These are phyloP conservation scores for Penicillium aurantiogriseum DNA, from an alignment of 2,329 filamentous ascomycete genomes.

Conservation along the genomic window DNA sequence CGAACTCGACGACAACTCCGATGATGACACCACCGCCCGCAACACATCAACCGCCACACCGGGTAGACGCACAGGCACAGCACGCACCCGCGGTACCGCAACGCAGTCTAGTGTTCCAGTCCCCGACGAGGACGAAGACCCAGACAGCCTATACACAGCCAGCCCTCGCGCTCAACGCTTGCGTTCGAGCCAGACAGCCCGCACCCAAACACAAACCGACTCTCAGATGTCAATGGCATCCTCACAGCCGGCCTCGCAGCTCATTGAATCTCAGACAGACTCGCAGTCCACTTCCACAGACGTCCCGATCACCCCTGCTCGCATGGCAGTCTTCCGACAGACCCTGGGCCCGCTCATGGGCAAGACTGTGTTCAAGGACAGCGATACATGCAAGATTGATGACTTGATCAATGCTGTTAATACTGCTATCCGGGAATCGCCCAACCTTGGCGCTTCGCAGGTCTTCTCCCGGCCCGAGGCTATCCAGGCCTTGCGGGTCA, in stretches of 20 bases:
- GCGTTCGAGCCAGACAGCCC: slow-evolving; percentile 41
- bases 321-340: slow-evolving; percentile 73
- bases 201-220: slow-evolving; percentile 43
- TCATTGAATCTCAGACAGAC: slow-evolving; percentile 53
- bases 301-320: slow-evolving; percentile 49
- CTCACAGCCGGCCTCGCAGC: slow-evolving; percentile 73
- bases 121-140: slow-evolving; percentile 47
- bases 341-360: slow-evolving; percentile 81
- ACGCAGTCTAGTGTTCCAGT: slow-evolving; percentile 45
- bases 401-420: slow-evolving; percentile 80
- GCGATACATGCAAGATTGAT: slow-evolving; percentile 72
- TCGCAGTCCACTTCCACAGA: slow-evolving; percentile 39
- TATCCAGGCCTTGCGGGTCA: slow-evolving; percentile 69
- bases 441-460: slow-evolving; percentile 49
- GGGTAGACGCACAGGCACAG: slow-evolving; percentile 27
- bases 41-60: slow-evolving; percentile 31
- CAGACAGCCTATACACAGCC: slow-evolving; percentile 55
- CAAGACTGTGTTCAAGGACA: slow-evolving; percentile 76
- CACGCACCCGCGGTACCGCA: slow-evolving; percentile 37
- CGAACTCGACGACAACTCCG: slow-evolving; percentile 36
- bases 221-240: slow-evolving; percentile 72
- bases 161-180: slow-evolving; percentile 47
- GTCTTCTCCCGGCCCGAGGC: slow-evolving; percentile 72
- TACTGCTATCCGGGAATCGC: slow-evolving; percentile 54
- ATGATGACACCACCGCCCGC: slow-evolving; percentile 24